phyloP scores from a whole-genome alignment of 129 eudicot genomes.

The Saposhnikovia divaricata region DNA sequence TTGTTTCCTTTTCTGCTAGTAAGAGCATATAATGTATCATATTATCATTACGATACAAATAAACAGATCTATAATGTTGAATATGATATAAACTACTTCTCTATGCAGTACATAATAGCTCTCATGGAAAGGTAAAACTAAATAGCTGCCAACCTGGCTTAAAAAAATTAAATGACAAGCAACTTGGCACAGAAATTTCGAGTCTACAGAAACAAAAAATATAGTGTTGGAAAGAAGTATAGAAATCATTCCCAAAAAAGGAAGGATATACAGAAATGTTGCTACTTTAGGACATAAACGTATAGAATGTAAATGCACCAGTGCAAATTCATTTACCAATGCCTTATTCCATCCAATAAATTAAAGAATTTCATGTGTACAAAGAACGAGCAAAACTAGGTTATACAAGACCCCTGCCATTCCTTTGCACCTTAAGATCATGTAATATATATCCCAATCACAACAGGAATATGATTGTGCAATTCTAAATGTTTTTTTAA shows the following conservation, averaged over 20 bases:
- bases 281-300: neutral
- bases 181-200: neutral
- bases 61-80: neutral
- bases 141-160: neutral
- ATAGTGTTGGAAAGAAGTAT: neutral
- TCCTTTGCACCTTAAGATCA: neutral
- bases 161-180: neutral
- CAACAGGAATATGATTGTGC: neutral
- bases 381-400: neutral
- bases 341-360: neutral
- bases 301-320: neutral
- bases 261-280: neutral
- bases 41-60: neutral
- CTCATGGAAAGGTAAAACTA: neutral
- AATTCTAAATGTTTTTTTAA: neutral
- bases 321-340: neutral
- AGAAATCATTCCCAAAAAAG: neutral
- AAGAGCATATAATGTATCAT: neutral
- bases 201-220: neutral
- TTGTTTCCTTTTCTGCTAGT: conserved; percentile 64
- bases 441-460: neutral
- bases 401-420: neutral
- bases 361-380: neutral
- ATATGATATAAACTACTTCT: neutral
- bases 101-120: neutral